A percentile compares a stretch with the other conserved stretches of the same genome.
These are phyloP conservation scores for Petunia secreta DNA, from an alignment of 257 asterid genomes.

Conservation along the genomic window DNA sequence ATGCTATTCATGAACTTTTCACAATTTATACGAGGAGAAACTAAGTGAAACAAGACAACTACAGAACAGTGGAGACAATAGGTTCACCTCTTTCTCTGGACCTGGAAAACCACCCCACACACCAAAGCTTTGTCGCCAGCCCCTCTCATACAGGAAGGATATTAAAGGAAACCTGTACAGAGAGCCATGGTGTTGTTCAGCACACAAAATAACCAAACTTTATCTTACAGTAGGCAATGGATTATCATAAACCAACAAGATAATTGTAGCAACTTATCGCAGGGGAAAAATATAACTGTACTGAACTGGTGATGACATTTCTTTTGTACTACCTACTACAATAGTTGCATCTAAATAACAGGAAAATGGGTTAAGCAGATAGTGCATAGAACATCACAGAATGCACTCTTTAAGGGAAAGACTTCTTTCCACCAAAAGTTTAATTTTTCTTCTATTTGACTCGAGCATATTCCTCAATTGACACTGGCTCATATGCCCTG, in stretches of 20 bases:
- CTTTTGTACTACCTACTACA: neutral
- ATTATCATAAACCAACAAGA: constrained; percentile 11
- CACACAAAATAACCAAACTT: neutral
- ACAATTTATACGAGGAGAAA: too few species aligned
- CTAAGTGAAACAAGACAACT: too few species aligned
- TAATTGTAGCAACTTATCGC: neutral
- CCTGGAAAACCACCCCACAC: constrained; percentile 90
- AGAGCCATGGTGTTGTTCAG: too few species aligned
- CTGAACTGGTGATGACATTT: neutral
- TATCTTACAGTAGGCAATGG: neutral
- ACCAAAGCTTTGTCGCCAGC: constrained; percentile 86
- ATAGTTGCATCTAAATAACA: neutral
- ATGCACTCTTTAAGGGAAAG: too few species aligned
- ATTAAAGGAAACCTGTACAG: constrained; percentile 60
- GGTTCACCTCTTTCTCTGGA: constrained; percentile 74
- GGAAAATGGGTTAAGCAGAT: too few species aligned
- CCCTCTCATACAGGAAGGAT: constrained; percentile 87
- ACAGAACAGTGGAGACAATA: too few species aligned
- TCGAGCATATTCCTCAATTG: too few species aligned
- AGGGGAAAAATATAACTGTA: neutral
- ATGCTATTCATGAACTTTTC: too few species aligned
- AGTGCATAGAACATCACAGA: too few species aligned
- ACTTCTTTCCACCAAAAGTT: too few species aligned
- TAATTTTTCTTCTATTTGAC: too few species aligned
- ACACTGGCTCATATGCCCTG: too few species aligned